Conservation (phyloP, 345 rosid genomes). For the Fremontodendron californicum region DNA sequence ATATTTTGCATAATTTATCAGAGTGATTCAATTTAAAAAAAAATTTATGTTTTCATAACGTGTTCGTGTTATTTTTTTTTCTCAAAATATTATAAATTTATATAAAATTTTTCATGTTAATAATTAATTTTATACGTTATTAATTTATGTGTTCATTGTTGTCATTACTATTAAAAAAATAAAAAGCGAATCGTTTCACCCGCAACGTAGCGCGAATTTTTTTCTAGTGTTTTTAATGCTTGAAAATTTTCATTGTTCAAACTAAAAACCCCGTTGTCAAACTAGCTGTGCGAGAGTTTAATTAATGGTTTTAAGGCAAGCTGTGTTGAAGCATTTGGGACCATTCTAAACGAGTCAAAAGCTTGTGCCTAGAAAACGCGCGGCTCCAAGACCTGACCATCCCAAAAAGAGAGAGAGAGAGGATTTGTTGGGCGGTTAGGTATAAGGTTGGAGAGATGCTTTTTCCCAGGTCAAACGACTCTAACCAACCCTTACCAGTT, state of each 20-base stretch:
- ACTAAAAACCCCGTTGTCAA: neutral
- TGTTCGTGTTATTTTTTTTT: too few relatives aligned
- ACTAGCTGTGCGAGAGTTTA: neutral
- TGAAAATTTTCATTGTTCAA: neutral
- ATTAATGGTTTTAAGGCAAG: neutral
- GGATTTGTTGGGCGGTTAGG: conserved; percentile 13
- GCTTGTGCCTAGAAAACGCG: neutral
- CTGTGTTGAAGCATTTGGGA: neutral
- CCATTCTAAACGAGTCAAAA: neutral
- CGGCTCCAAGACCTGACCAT: neutral
- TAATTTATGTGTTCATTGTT: too few relatives aligned
- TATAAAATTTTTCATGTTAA: too few relatives aligned
- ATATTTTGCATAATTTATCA: too few relatives aligned
- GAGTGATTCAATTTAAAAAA: too few relatives aligned
- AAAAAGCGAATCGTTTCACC: too few relatives aligned
- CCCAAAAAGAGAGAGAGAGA: neutral
- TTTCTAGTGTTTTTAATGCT: neutral
- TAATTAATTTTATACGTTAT: too few relatives aligned
- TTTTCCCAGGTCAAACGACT: neutral
- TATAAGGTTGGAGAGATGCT: neutral
- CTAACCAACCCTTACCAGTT: neutral
- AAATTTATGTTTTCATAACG: too few relatives aligned
- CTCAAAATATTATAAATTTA: too few relatives aligned
- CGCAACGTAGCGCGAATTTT: too few relatives aligned
- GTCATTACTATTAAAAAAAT: too few relatives aligned